Conservation (phyloP, 2,329 filamentous ascomycete species). For the Hypocreales sp. region DNA sequence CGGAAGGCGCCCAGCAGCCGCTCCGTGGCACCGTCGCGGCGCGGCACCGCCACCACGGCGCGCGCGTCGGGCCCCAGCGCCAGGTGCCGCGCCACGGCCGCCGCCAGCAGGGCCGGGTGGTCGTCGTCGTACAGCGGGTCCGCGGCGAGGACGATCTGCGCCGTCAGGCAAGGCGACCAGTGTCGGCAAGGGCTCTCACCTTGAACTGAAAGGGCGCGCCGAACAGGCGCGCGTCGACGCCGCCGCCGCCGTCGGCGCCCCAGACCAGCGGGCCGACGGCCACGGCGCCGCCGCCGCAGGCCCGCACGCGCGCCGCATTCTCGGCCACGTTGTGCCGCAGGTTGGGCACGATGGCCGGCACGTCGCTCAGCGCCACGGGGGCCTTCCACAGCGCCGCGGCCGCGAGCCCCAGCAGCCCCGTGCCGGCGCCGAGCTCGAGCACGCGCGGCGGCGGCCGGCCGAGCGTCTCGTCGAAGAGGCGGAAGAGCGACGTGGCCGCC, state of each 20-base stretch:
- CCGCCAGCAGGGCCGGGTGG: conserved; percentile 60
- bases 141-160: conserved; percentile 65
- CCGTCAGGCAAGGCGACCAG: no score
- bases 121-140: conserved; percentile 78
- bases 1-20: conserved; percentile 48
- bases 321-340: conserved; percentile 54
- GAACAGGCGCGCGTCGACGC: conserved; percentile 29
- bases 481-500: conserved; percentile 25
- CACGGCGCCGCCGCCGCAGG: conserved; percentile 41
- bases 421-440: conserved; percentile 79
- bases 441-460: conserved; percentile 19
- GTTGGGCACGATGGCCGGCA: conserved; percentile 73
- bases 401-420: conserved; percentile 77
- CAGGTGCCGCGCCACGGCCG: conserved; percentile 56
- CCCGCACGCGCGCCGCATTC: conserved; percentile 43
- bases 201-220: conserved; percentile 33
- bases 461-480: conserved; percentile 24
- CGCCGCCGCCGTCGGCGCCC: conserved; percentile 34
- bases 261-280: conserved; percentile 60
- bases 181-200: conserved; percentile 14
- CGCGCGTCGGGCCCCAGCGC: conserved; percentile 38
- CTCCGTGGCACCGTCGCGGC: conserved; percentile 53
- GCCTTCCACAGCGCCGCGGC: conserved; percentile 57
- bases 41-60: conserved; percentile 66
- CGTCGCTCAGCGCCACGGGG: conserved; percentile 62